Conservation (phyloP, 495 filamentous ascomycete species). For the Aspergillus leporis region DNA sequence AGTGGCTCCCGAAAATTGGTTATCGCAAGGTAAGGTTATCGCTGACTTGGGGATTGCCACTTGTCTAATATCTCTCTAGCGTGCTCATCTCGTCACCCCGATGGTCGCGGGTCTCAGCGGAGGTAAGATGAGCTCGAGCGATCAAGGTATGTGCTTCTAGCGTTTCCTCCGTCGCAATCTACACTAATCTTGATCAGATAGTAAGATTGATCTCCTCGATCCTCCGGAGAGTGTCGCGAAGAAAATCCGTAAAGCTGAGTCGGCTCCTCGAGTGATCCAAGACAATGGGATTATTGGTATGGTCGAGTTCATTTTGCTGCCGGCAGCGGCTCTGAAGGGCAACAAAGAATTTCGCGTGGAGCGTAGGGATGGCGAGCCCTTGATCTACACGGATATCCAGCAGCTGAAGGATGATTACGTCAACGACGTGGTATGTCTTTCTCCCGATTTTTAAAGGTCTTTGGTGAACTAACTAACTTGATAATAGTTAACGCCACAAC, state of each 20-base stretch:
- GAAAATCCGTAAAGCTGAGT: slow-evolving; percentile 83
- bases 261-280: slow-evolving; percentile 71
- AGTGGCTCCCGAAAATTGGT: slow-evolving; percentile 46
- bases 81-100: slow-evolving; percentile 85
- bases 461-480: slow-evolving; percentile 17
- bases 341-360: slow-evolving; percentile 40
- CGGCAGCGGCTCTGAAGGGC: slow-evolving; percentile 52
- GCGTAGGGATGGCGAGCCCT: slow-evolving; percentile 55
- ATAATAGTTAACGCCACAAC: slow-evolving; percentile 74
- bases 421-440: slow-evolving; percentile 68
- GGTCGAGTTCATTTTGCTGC: slow-evolving; percentile 81
- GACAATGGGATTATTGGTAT: slow-evolving; percentile 84
- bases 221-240: slow-evolving; percentile 64
- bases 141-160: slow-evolving; percentile 27
- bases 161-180: neutral
- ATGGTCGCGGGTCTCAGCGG: slow-evolving; percentile 86
- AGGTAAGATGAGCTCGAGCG: slow-evolving; percentile 75
- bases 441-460: neutral
- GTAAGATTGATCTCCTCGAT: slow-evolving; percentile 88
- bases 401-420: slow-evolving; percentile 76
- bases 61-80: slow-evolving; percentile 27
- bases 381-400: slow-evolving; percentile 72
- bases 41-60: neutral
- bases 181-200: slow-evolving; percentile 25
- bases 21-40: slow-evolving; percentile 44